Evolutionary conservation across 2,329 filamentous ascomycete species (phyloP).

Genomic region (Huntiella savannae): DNA sequence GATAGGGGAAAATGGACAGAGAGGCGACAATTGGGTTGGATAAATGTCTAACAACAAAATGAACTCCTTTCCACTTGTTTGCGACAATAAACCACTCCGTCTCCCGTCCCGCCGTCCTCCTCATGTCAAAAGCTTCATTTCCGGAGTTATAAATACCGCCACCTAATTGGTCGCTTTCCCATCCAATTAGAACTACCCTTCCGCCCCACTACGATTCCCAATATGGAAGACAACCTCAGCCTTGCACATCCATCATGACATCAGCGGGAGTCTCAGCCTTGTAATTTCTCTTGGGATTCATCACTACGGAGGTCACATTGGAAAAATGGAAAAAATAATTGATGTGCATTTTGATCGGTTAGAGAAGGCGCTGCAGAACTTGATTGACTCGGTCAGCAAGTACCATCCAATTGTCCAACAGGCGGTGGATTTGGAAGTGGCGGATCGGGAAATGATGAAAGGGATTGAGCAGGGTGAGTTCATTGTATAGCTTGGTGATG

Average conservation of each 20-base stretch:
- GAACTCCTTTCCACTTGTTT: no score
- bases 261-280: background rate
- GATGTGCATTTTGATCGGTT: slow-evolving; percentile 45
- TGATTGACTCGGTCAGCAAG: slow-evolving; percentile 65
- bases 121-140: no score
- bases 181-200: background rate
- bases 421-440: slow-evolving; percentile 49
- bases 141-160: no score
- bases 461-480: slow-evolving; percentile 43
- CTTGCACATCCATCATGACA: background rate
- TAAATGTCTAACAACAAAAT: no score
- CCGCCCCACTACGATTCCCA: background rate
- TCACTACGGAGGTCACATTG: slow-evolving; percentile 25
- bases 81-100: no score
- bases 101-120: no score
- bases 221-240: background rate
- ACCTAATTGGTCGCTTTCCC: no score
- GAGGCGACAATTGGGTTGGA: no score
- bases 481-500: background rate
- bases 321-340: slow-evolving; percentile 47
- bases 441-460: slow-evolving; percentile 47
- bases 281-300: no score
- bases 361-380: slow-evolving; percentile 44
- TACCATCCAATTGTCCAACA: slow-evolving; percentile 56
- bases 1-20: no score